Percentiles rank a stretch among this genome's conserved stretches.
These are phyloP conservation scores for Globisporangium paroecandrum DNA, from an alignment of 352 stramenopile genomes.

Conservation along the genomic window DNA sequence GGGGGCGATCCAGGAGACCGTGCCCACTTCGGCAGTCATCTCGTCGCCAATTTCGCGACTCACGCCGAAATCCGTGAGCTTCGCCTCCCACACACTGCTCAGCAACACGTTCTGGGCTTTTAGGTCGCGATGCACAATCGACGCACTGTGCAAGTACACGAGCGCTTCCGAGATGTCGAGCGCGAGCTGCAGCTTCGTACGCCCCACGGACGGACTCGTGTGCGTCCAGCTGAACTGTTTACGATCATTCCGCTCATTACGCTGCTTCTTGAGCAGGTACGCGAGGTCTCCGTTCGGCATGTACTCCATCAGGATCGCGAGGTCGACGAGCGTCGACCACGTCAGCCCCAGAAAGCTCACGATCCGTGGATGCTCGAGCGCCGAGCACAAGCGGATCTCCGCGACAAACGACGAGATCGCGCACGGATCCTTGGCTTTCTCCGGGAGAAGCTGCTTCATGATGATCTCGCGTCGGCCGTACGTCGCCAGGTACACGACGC, in stretches of 20 bases:
- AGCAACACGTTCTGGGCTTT: constrained; percentile 61
- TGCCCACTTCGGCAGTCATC: constrained; percentile 54
- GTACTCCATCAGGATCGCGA: constrained; percentile 30
- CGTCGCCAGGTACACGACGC: constrained; percentile 42
- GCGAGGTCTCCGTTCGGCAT: constrained; percentile 32
- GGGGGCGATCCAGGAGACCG: constrained; percentile 50
- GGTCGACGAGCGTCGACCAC: constrained; percentile 21
- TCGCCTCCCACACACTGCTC: constrained; percentile 25
- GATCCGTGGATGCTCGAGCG: constrained; percentile 25
- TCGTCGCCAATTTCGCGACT: constrained; percentile 31
- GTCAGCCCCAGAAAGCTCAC: constrained; percentile 25
- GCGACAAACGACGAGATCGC: constrained; percentile 32
- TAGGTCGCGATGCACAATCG: constrained; percentile 54
- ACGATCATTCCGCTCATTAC: constrained; percentile 15
- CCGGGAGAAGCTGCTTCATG: constrained; percentile 16
- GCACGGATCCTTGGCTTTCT: constrained; percentile 17
- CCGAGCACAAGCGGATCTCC: constrained; percentile 21
- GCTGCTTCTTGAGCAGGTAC: constrained; percentile 19
- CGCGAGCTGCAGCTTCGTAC: constrained; percentile 20
- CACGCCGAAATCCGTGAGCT: constrained; percentile 29
- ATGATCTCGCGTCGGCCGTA: constrained; percentile 31
- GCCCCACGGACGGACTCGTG: background rate
- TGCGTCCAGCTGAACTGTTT: constrained; percentile 32
- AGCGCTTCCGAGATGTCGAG: constrained; percentile 26
- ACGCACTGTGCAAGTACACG: constrained; percentile 31